phyloP scores from a whole-genome alignment of 495 filamentous ascomycete genomes.

The Lasiosphaeria miniovina region DNA sequence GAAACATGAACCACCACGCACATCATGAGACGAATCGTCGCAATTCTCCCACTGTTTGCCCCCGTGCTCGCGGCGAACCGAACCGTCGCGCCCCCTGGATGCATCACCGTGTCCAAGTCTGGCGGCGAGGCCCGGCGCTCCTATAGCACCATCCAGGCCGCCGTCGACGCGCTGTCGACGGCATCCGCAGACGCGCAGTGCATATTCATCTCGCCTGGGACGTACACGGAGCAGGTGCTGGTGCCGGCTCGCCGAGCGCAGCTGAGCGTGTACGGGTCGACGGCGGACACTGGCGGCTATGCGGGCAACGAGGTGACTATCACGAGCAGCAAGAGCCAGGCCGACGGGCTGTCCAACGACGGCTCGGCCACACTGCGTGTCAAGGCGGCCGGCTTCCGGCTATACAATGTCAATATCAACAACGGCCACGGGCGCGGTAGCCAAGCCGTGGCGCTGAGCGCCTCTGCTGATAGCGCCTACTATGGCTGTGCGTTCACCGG shows the following conservation, averaged over 20 bases:
- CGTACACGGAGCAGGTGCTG: conserved; percentile 59
- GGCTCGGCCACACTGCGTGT: conserved; percentile 55
- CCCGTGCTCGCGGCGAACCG: conserved; percentile 21
- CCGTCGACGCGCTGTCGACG: conserved; percentile 53
- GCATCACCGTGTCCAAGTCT: conserved; percentile 50
- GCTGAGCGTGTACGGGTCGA: conserved; percentile 61
- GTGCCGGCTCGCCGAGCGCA: conserved; percentile 40
- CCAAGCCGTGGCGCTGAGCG: conserved; percentile 59
- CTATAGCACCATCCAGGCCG: conserved; percentile 53
- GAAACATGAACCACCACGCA: no score
- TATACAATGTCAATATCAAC: conserved; percentile 62
- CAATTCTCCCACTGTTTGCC: neutral
- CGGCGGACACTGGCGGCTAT: conserved; percentile 55
- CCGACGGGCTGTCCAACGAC: conserved; percentile 43
- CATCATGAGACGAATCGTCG: neutral
- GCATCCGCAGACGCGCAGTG: conserved; percentile 43
- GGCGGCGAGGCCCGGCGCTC: conserved; percentile 21
- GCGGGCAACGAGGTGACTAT: conserved; percentile 58
- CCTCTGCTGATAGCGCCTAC: conserved; percentile 53
- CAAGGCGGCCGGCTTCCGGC: conserved; percentile 44
- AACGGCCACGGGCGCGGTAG: conserved; percentile 54
- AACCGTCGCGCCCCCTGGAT: conserved; percentile 48
- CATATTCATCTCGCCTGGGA: conserved; percentile 62
- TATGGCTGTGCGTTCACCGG: conserved; percentile 57
- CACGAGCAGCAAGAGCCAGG: conserved; percentile 43